Evolutionary conservation across 352 stramenopile species (phyloP), one percentile per base, ranked within the genome.

Genomic region (Albugo candida): DNA sequence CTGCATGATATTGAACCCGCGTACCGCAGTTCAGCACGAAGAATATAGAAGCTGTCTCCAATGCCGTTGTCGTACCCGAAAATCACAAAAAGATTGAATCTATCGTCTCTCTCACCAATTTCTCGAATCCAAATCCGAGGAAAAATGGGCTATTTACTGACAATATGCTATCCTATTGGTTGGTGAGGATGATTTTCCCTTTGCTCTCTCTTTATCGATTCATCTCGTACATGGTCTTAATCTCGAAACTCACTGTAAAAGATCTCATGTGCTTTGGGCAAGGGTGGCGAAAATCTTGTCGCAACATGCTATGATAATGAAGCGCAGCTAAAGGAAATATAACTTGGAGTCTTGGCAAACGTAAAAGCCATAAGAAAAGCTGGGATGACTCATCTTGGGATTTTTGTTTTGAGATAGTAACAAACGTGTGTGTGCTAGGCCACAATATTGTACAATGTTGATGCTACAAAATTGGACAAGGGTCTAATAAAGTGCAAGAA

Each of bases 171-270:
- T 87, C 38, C 64, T 92, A 27, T 60, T 89, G 12, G 70, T 92
- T 13, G 79, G 79, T n/a, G 79, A 92, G 21, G 79, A 76, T 19
- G 74, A 88, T 52, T 79, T 92, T 19, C 86, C 74, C n/a, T 89
- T 92, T 52, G 78, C 79, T 17, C 53, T 85, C 14, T 61, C 76
- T 12, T 56, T 92, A 13, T 67, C 76, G 2, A 66, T 84, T 48
- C 82, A 75, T 44, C 50, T 92, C 53, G 78, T 81, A 53, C 13
- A 46, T 36, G 11, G 13, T 41, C 6, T 8, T 3, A 31, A 31
- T 31, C 3, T 31, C 3, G 3, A 31, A 10, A 31, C 8, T 31
- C 24, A 31, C 24, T 31, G 24, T 8, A 31, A 31, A 31, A 8
- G 8, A 31, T 31, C 24, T 10, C 24, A 8, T 8, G 41, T 21